Base-by-base conservation (phyloP, 805 yeast genomes). In the Saturnispora bothae region DNA sequence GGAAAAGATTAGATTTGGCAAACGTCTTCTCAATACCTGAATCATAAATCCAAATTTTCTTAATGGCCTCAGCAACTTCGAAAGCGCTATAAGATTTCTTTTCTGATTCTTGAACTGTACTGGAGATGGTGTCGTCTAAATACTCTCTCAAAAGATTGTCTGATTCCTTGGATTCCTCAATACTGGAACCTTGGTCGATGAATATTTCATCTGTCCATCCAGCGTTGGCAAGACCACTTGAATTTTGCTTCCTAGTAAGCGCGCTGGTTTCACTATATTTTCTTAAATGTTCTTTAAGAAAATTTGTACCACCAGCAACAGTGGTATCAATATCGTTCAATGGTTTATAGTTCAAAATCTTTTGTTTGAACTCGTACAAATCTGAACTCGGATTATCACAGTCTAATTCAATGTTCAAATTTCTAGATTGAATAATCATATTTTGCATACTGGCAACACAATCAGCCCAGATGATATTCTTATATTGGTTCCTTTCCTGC, bases 391-490 rank as follows among this genome's bases (percentile, higher is more conserved):
- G 71, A 29, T 62, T 54, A 51, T 83, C 94, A 51, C 86, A 77
- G 37, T 76, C 80, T 40, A 85, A 60, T 1, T 64, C 64, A 22
- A 83, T 78, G 1, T 74, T 75, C 43, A 80, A 49, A 49, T 68
- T 73, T 28, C 85, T 60, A 0, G 94, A 88, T 51, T 83, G 84
- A n/a, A 78, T 65, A 21, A 89, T 73, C 38, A 88, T 61, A 18
- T 69, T 68, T 53, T 81, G 77, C 92, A 88, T 85, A 28, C 84
- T 71, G 47, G 83, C 85, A 35, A 88, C 75, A 1, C 92, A 74
- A 59, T 89, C 96, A 12, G 82, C 82, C 96, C 96, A 92, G 17
- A 92, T 84, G 15, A 89, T 83, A 48, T 85, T 86, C 3, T 82
- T 58, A 56, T 86, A 92, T 54, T 83, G 88, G 31, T 66, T 50